phyloP scores from a whole-genome alignment of 139 green algal species.

The Spirogloea muscicola region DNA sequence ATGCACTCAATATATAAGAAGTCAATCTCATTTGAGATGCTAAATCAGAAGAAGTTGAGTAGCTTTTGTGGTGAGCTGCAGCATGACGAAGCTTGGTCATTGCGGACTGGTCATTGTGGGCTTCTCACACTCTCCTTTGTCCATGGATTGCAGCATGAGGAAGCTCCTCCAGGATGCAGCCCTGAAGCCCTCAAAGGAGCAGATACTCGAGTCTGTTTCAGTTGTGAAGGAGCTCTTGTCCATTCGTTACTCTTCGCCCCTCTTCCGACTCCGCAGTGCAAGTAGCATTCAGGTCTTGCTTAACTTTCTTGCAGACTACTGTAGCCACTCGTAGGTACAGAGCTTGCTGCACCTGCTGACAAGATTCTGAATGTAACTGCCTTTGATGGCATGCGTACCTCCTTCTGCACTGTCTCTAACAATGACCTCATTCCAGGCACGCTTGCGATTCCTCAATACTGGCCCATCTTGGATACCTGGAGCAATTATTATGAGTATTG shows the following conservation, averaged over 20 bases:
- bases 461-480: conserved; percentile 15
- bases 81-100: not conserved
- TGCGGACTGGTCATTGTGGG: not conserved
- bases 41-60: not conserved
- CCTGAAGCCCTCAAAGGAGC: conserved; percentile 6
- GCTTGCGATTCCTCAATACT: conserved; percentile 24
- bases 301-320: not conserved
- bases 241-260: conserved; percentile 55
- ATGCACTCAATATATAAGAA: not conserved
- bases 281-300: conserved; percentile 37
- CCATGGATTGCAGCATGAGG: conserved; percentile 26
- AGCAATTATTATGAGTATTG: conserved; percentile 35
- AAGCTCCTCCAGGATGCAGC: conserved; percentile 16
- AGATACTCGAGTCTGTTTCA: conserved; percentile 16
- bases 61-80: not conserved
- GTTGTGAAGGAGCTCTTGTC: conserved; percentile 34
- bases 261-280: conserved; percentile 67
- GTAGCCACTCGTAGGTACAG: not conserved
- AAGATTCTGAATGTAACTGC: not conserved
- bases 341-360: not conserved
- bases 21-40: not conserved
- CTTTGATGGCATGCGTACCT: not conserved
- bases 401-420: not conserved
- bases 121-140: not conserved
- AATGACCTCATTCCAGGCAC: conserved; percentile 3